These are phyloP conservation scores for Leucocoprinus leucothites DNA, from an alignment of 768 basidiomycete species.

Conservation along the genomic window DNA sequence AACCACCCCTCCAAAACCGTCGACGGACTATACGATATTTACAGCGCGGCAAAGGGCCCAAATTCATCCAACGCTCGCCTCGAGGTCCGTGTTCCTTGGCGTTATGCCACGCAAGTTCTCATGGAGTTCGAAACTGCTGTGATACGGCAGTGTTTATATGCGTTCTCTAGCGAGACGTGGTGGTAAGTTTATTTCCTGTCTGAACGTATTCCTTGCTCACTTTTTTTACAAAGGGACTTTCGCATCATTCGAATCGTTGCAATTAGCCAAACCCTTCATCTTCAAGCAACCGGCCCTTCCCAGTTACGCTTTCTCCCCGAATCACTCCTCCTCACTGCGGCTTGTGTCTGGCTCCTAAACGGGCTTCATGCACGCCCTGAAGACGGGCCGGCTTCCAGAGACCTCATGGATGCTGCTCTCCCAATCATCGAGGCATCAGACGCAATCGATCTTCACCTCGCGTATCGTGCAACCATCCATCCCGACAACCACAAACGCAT, in stretches of 20 bases:
- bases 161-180: background rate
- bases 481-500: too few species aligned
- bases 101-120: background rate
- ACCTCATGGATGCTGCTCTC: slow-evolving; percentile 14
- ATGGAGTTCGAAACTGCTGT: background rate
- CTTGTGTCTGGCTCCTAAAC: slow-evolving; percentile 15
- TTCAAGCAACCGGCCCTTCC: background rate
- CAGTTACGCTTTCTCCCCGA: too few species aligned
- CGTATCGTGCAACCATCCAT: too few species aligned
- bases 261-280: background rate
- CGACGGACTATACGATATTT: background rate
- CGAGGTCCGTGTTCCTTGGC: slow-evolving; percentile 10
- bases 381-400: slow-evolving; percentile 12
- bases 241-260: background rate
- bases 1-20: background rate
- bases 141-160: background rate
- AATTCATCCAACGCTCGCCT: slow-evolving; percentile 1
- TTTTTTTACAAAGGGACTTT: background rate
- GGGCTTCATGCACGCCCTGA: slow-evolving; percentile 16
- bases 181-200: slow-evolving; percentile 14
- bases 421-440: too few species aligned
- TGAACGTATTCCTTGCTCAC: background rate
- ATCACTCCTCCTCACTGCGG: slow-evolving; percentile 11
- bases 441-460: too few species aligned
- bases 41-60: background rate